Evolutionary conservation across 352 stramenopile genomes (phyloP).

Genomic region (Pythium myriotylum): DNA sequence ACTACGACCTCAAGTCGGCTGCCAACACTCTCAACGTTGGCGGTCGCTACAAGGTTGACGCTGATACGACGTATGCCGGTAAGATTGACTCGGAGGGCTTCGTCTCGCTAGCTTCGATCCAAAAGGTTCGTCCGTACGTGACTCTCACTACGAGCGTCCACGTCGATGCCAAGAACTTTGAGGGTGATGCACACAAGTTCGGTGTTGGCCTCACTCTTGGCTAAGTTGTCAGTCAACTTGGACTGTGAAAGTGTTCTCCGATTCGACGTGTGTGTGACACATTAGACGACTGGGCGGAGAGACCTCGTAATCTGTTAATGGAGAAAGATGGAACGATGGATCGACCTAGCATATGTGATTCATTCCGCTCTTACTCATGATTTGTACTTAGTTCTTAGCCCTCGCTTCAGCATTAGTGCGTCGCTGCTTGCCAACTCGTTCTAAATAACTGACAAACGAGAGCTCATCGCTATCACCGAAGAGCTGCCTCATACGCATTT

Average conservation of each 20-base stretch:
- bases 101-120: constrained; percentile 72
- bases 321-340: constrained; percentile 16
- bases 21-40: constrained; percentile 80
- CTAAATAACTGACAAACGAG: constrained; percentile 79
- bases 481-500: constrained; percentile 91
- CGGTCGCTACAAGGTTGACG: constrained; percentile 74
- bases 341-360: not conserved
- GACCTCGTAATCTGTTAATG: constrained; percentile 29
- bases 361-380: not conserved
- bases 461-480: constrained; percentile 89
- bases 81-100: constrained; percentile 87
- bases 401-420: constrained; percentile 60
- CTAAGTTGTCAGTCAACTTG: constrained; percentile 40
- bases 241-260: constrained; percentile 11
- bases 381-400: constrained; percentile 45
- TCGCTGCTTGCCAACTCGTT: constrained; percentile 74
- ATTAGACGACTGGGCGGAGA: constrained; percentile 17
- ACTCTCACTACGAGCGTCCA: constrained; percentile 78
- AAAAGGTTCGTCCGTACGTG: constrained; percentile 77
- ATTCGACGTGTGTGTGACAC: constrained; percentile 12
- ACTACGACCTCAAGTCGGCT: constrained; percentile 85
- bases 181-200: constrained; percentile 87
- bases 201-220: constrained; percentile 75
- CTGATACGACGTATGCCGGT: constrained; percentile 76
- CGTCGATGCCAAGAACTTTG: constrained; percentile 87